Base-by-base conservation (phyloP, 1,284 basidiomycete genomes). In the Pseudozyma sp. region DNA sequence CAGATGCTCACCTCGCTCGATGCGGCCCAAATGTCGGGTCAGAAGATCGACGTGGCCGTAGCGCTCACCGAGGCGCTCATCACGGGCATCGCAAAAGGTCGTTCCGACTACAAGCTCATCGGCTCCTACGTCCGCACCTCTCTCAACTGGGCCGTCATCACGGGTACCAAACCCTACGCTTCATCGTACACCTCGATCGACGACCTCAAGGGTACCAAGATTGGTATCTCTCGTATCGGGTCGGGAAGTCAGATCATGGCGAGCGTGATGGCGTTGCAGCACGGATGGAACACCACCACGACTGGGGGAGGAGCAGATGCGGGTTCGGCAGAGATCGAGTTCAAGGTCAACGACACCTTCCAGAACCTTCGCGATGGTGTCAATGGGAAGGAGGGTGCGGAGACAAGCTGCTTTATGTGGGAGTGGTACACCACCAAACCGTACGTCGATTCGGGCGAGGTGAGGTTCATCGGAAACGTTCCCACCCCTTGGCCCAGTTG, bases 401-500 rank as follows among this genome's bases (percentile, higher is more conserved):
- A 62, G 16, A 61, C 63, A 0, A 57, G 49, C 16, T 72, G 60
- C n/a, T 77, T 78, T 45, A 77, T 94, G 89, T 97, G 94, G 94
- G 75, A 81, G 45, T 85, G 85, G 85, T 97, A 97, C 85, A 98
- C 96, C 2, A 97, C 95, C 16, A 98, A 97, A 84, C 95, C 96
- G 1, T 97, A 89, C 79, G 89, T 88, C 14, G 93, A 96, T 84
- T 87, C 88, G 14, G 92, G 92, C 33, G 90, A 94, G 84, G 92
- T 91, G 7, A 73, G 81, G 40, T 84, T 94, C 90, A 93, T 96
- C 71, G 93, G 92, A 16, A 90, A 89, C 5, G 91, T 94, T 1
- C 91, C 90, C 40, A 98, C 95, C 0, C 96, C 96, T 0, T 99
- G 96, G 96, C 93, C 94, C 16, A 94, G 92, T 2, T 99, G 96